A percentile compares a stretch with the other conserved stretches of the same genome.
Conservation (phyloP, 108 stramenopile species). For the Licmophora abbreviata region DNA sequence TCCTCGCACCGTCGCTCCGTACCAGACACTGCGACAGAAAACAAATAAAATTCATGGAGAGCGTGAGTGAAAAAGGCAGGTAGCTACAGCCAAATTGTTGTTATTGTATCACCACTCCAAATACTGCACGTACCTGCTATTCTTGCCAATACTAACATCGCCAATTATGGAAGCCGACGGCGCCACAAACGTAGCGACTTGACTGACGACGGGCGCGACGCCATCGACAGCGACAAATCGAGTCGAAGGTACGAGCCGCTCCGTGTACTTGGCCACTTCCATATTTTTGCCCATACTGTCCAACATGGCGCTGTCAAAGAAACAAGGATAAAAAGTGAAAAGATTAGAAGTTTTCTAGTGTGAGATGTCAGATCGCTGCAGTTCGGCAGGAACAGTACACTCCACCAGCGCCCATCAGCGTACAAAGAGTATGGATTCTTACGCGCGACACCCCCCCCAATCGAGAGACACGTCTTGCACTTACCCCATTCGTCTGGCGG, state of each 20-base stretch:
- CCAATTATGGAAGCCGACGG: constrained; percentile 80
- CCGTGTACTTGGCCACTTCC: constrained; percentile 78
- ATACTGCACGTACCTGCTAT: constrained; percentile 29
- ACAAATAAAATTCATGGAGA: constrained; percentile 2
- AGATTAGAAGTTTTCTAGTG: background rate
- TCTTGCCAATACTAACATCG: constrained; percentile 64
- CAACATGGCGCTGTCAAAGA: constrained; percentile 21
- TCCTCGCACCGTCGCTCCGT: constrained; percentile 78
- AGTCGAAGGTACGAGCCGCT: constrained; percentile 79
- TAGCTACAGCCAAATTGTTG: background rate
- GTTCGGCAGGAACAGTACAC: background rate
- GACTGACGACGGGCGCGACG: constrained; percentile 54
- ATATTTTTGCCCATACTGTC: constrained; percentile 59
- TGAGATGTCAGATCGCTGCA: background rate
- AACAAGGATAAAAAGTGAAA: constrained; percentile 1
- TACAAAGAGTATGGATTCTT: background rate
- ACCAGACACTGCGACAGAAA: constrained; percentile 59
- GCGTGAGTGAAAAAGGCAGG: background rate
- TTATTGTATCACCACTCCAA: background rate
- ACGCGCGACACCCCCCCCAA: background rate
- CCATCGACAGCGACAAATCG: constrained; percentile 83
- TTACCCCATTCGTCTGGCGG: constrained; percentile 54
- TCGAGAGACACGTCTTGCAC: constrained; percentile 10
- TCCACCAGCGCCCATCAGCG: background rate
- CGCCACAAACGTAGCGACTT: constrained; percentile 62